Conservation (phyloP, 768 basidiomycete species). For the Leccinum arenicola region DNA sequence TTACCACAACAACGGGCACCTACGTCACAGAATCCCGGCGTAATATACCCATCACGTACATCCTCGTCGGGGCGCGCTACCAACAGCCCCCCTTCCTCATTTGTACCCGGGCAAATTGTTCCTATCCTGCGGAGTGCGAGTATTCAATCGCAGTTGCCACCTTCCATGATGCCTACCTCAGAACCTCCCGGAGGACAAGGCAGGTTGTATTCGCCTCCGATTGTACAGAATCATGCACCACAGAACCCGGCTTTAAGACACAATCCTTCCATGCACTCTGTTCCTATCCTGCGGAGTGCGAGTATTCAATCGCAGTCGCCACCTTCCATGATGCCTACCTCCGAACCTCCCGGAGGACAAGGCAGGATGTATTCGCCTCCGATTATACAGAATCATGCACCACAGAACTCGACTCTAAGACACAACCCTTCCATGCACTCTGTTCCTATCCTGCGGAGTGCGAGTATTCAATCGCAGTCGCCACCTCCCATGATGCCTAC, state of each 20-base stretch:
- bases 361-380: conserved; percentile 17
- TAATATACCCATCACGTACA: conserved; percentile 21
- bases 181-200: conserved; percentile 20
- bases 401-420: conserved; percentile 12
- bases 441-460: conserved; percentile 39
- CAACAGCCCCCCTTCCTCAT: conserved; percentile 32
- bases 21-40: conserved; percentile 18
- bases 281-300: conserved; percentile 39
- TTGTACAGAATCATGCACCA: conserved; percentile 1
- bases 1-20: conserved; percentile 17
- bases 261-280: conserved; percentile 13
- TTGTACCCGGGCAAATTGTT: conserved; percentile 35
- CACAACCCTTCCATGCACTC: conserved; percentile 18
- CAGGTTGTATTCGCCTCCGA: conserved; percentile 16
- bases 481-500: conserved; percentile 22
- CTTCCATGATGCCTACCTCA: conserved; percentile 19
- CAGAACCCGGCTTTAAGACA: conserved; percentile 19
- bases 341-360: conserved; percentile 20
- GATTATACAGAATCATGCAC: conserved; percentile 2
- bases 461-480: conserved; percentile 29
- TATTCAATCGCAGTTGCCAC: conserved; percentile 26
- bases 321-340: conserved; percentile 21
- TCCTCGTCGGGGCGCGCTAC: conserved; percentile 20
- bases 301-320: conserved; percentile 30
- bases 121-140: conserved; percentile 41